Evolutionary conservation across 208 protist genomes (phyloP), one percentile per base, ranked within the genome.

Genomic region (Crithidia sp.): DNA sequence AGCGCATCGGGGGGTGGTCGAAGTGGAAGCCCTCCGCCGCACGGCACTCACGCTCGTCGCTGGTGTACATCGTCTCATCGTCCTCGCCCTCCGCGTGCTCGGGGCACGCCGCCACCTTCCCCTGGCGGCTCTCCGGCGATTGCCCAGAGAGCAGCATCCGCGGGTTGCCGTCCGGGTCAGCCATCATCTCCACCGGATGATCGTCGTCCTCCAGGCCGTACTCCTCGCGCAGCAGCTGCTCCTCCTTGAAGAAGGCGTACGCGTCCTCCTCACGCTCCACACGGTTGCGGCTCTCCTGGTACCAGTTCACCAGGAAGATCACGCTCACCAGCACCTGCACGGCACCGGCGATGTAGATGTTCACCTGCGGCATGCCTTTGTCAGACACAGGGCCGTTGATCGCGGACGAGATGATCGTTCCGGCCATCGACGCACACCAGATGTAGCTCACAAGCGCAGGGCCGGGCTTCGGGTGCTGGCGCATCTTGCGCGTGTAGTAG

Each of bases 271-370:
- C 36, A 55, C 81, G 84, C 45, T 89, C 84, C 41, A 67, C 72
- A 4, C 55, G 56, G 74, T 91, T 89, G 19, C 8, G 62, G 12
- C 60, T 9, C 84, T 91, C 87, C 45, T 67, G 83, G 62, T 83
- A 83, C 81, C 80, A 84, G 72, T 91, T 91, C 17, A 82, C 73
- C 19, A 81, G 49, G 59, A 84, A 87, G 71, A 89, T 69, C 36
- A 86, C 13, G 16, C 43, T 57, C 2, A 77, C 76, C 50, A 87
- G 39, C 17, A 91, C 43, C 78, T 88, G 80, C 44, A 85, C 47
- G 28, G 57, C 76, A 14, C 70, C 83, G n/a, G 83, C 60, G 41
- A 92, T 57, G 49, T 66, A 83, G 14, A 83, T 67, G 53, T 68
- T 72, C n/a, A 89, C 68, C 13, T 76, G 66, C 28, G 28, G 28